These are phyloP conservation scores for Boletus pseudopeckii DNA, from an alignment of 768 basidiomycete species.

Conservation along the genomic window DNA sequence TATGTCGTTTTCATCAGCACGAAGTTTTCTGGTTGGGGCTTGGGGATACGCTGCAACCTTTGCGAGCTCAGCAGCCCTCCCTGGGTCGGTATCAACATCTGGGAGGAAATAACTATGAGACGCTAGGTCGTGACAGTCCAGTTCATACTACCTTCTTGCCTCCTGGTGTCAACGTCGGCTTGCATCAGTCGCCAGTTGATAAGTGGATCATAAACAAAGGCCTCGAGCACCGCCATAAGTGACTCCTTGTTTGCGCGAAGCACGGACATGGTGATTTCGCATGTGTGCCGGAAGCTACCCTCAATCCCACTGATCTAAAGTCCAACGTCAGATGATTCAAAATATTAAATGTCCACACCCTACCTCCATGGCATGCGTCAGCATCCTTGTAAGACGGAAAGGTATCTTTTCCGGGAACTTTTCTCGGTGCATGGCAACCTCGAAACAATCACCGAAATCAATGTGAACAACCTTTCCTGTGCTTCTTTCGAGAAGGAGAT, in stretches of 20 bases:
- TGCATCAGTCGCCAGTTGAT: constrained; percentile 97
- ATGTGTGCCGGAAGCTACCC: constrained; percentile 92
- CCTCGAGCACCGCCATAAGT: constrained; percentile 97
- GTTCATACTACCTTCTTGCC: constrained; percentile 56
- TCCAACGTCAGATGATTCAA: constrained; percentile 4
- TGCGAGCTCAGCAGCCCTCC: constrained; percentile 57
- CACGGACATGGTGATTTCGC: constrained; percentile 97
- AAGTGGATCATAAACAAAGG: constrained; percentile 97
- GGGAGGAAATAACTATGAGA: not conserved
- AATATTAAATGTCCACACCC: constrained; percentile 11
- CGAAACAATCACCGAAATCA: constrained; percentile 98
- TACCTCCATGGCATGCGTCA: constrained; percentile 99
- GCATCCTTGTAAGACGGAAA: constrained; percentile 96
- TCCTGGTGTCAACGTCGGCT: constrained; percentile 69
- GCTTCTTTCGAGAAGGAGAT: constrained; percentile 84
- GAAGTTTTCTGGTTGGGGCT: constrained; percentile 75
- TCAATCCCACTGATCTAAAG: constrained; percentile 92
- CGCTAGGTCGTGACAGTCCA: not conserved
- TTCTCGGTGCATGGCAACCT: constrained; percentile 95
- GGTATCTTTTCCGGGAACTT: constrained; percentile 99
- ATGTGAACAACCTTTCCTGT: constrained; percentile 97
- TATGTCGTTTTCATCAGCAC: constrained; percentile 92
- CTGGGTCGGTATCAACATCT: constrained; percentile 48
- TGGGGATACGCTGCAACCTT: constrained; percentile 72
- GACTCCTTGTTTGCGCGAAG: constrained; percentile 97